These are phyloP conservation scores for Pseudocercospora ulei DNA, from an alignment of 2,329 filamentous ascomycete species.

Conservation along the genomic window DNA sequence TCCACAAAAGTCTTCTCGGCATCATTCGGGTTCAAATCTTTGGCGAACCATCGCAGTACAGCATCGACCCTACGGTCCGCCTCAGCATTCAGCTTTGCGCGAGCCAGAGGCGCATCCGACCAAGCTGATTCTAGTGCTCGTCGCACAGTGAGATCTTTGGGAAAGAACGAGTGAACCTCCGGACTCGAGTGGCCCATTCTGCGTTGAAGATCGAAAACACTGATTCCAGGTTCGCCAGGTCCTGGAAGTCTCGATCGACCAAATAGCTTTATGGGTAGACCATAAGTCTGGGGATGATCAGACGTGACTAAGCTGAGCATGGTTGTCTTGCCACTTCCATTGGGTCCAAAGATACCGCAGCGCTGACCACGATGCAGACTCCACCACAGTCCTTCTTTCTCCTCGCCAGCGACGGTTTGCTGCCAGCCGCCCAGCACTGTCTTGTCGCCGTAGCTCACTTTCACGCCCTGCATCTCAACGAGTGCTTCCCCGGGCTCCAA, in stretches of 20 bases:
- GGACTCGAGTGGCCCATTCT: slow-evolving; percentile 88
- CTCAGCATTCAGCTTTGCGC: slow-evolving; percentile 53
- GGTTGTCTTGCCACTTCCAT: slow-evolving; percentile 91
- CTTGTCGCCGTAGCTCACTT: slow-evolving; percentile 69
- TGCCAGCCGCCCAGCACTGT: slow-evolving; percentile 72
- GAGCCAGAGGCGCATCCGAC: slow-evolving; percentile 73
- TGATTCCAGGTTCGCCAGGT: slow-evolving; percentile 61
- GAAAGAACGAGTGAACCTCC: slow-evolving; percentile 89
- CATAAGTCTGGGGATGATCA: slow-evolving; percentile 91
- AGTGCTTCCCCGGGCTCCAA: slow-evolving; percentile 53
- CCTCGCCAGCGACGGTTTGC: slow-evolving; percentile 46
- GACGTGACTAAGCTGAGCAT: slow-evolving; percentile 85
- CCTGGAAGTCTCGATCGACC: slow-evolving; percentile 70
- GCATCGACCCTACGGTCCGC: slow-evolving; percentile 56
- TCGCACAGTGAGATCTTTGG: slow-evolving; percentile 61
- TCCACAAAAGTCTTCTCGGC: slow-evolving; percentile 13
- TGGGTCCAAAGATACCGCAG: slow-evolving; percentile 88
- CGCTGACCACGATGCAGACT: slow-evolving; percentile 71
- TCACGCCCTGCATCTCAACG: slow-evolving; percentile 78
- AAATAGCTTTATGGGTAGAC: slow-evolving; percentile 76
- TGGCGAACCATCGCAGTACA: slow-evolving; percentile 64
- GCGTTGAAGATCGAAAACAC: slow-evolving; percentile 83
- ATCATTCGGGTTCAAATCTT: slow-evolving; percentile 57
- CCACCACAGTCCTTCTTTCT: slow-evolving; percentile 60
- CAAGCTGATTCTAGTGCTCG: slow-evolving; percentile 75